Conservation (phyloP, 768 basidiomycete species). For the Mycena indigotica region DNA sequence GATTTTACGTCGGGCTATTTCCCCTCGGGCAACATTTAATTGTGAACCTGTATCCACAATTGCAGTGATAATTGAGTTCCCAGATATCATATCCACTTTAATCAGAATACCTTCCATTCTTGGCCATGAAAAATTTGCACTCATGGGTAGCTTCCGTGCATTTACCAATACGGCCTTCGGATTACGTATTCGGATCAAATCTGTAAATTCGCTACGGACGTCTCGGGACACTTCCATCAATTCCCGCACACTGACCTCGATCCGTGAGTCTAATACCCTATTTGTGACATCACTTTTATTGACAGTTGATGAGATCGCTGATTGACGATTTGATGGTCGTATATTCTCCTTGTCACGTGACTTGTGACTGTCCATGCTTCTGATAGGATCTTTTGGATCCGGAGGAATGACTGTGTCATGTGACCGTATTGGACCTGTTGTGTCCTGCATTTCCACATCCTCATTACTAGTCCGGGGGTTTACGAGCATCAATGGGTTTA, state of each 20-base stretch:
- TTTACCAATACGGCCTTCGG: background rate
- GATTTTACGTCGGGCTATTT: too few relatives aligned
- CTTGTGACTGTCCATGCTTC: background rate
- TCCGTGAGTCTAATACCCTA: background rate
- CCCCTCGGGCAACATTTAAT: too few relatives aligned
- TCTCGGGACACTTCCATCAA: constrained; percentile 9
- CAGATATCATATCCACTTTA: constrained; percentile 5
- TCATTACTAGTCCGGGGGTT: too few relatives aligned
- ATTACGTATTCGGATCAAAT: background rate
- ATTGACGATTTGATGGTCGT: background rate
- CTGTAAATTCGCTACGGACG: background rate
- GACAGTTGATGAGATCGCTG: too few relatives aligned
- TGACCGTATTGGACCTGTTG: too few relatives aligned
- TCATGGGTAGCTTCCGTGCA: background rate
- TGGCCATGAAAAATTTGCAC: background rate
- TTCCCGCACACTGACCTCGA: background rate
- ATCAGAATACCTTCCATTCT: constrained; percentile 2
- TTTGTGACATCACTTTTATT: background rate
- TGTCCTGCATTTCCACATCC: too few relatives aligned
- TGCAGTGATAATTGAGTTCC: too few relatives aligned
- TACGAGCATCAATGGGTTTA: too few relatives aligned
- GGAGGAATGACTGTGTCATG: background rate
- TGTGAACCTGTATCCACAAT: too few relatives aligned
- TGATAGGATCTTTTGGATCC: background rate
- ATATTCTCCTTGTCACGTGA: background rate